A percentile compares a stretch with the other conserved stretches of the same genome.
Conservation (phyloP, 2,329 filamentous ascomycete species). For the Penicillium thymicola region DNA sequence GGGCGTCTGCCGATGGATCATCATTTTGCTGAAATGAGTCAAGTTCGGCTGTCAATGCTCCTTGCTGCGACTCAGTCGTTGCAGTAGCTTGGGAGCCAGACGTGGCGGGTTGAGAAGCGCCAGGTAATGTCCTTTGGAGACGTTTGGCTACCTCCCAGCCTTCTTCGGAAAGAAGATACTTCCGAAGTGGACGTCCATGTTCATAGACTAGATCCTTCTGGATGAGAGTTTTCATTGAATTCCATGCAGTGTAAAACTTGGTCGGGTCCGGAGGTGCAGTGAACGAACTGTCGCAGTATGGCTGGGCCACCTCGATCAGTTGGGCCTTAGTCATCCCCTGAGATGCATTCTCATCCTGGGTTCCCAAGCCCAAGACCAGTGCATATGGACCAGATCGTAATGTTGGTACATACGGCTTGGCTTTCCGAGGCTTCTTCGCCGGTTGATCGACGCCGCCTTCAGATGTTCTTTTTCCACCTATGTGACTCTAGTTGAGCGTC, state of each 20-base stretch:
- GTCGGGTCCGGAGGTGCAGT: conserved; percentile 63
- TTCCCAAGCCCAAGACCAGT: conserved; percentile 64
- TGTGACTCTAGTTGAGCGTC: conserved; percentile 11
- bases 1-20: not conserved
- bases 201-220: conserved; percentile 72
- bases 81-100: conserved; percentile 4
- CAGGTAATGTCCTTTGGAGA: conserved; percentile 53
- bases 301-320: conserved; percentile 67
- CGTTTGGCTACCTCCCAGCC: conserved; percentile 71
- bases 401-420: conserved; percentile 68
- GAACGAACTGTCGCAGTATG: conserved; percentile 70
- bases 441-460: conserved; percentile 35
- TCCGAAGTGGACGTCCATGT: conserved; percentile 63
- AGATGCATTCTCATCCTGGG: conserved; percentile 53
- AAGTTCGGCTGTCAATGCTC: not conserved
- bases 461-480: conserved; percentile 31
- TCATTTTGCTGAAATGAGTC: conserved; percentile 4
- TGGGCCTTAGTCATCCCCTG: conserved; percentile 64
- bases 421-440: conserved; percentile 55
- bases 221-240: conserved; percentile 72
- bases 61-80: conserved; percentile 2
- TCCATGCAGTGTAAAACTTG: conserved; percentile 77
- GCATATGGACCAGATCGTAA: conserved; percentile 73
- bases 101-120: conserved; percentile 17
- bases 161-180: conserved; percentile 70